A percentile compares a stretch with the other conserved stretches of the same genome.
Conservation (phyloP, 768 basidiomycete species). For the Mycena leptocephala region DNA sequence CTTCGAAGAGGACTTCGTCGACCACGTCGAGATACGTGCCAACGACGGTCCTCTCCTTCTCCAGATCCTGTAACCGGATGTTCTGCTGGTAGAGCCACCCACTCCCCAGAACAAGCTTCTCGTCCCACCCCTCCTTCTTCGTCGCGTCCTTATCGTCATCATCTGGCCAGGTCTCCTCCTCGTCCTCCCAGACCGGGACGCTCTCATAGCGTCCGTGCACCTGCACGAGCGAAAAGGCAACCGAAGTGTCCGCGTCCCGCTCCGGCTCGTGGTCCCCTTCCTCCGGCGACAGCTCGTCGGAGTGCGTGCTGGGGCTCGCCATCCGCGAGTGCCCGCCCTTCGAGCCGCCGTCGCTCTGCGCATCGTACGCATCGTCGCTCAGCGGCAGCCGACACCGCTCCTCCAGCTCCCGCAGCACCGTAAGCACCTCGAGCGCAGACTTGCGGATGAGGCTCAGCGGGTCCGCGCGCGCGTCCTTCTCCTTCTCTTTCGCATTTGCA, state of each 20-base stretch:
- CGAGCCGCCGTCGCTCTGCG: constrained; percentile 77
- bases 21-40: constrained; percentile 81
- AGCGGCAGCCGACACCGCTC: constrained; percentile 84
- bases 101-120: constrained; percentile 83
- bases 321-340: constrained; percentile 60
- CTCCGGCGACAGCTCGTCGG: constrained; percentile 57
- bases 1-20: constrained; percentile 84
- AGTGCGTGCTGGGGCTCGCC: constrained; percentile 56
- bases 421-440: constrained; percentile 88
- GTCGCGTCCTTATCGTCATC: constrained; percentile 65
- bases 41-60: constrained; percentile 72
- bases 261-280: constrained; percentile 54
- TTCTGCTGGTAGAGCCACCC: constrained; percentile 89
- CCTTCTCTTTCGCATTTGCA: constrained; percentile 18
- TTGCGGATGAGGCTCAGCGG: constrained; percentile 81
- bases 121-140: constrained; percentile 86
- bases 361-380: constrained; percentile 88
- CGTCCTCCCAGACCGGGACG: constrained; percentile 89
- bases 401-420: constrained; percentile 85
- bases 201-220: constrained; percentile 76
- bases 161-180: constrained; percentile 62
- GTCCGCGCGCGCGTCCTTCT: constrained; percentile 60
- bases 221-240: constrained; percentile 79
- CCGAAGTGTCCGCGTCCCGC: constrained; percentile 72
- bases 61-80: constrained; percentile 67